phyloP scores from a whole-genome alignment of 192 early-diverging fungal species.

The Thoreauomyces humboldtii region DNA sequence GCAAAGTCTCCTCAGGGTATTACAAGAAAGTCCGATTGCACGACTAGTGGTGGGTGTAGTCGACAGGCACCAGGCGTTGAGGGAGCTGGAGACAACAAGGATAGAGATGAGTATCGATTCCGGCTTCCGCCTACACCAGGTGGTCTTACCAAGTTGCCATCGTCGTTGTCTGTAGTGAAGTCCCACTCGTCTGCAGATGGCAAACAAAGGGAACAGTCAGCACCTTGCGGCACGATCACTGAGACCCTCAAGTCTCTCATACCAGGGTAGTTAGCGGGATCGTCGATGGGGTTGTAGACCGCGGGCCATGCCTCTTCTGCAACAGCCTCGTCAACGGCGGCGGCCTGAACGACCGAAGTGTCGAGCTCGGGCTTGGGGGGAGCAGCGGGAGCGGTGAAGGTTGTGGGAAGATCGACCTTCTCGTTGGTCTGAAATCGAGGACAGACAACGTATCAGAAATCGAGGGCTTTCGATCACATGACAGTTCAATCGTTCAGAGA shows the following conservation, averaged over 20 bases:
- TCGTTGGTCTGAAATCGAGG: constrained; percentile 14
- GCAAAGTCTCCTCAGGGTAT: no score
- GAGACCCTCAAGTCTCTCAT: no score
- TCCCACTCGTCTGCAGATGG: constrained; percentile 39
- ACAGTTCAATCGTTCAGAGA: not conserved
- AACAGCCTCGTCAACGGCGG: constrained; percentile 30
- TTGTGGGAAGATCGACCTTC: constrained; percentile 36
- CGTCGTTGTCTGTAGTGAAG: constrained; percentile 39
- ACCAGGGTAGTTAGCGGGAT: constrained; percentile 50
- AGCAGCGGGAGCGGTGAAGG: constrained; percentile 41
- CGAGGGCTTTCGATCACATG: no score
- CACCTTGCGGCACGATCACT: no score
- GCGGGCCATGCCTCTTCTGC: constrained; percentile 51
- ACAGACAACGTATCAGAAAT: not conserved
- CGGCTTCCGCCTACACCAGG: constrained; percentile 3
- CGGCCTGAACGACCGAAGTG: constrained; percentile 2
- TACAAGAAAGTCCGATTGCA: no score
- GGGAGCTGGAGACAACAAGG: constrained; percentile 16
- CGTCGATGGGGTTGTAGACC: constrained; percentile 49
- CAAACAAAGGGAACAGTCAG: not conserved
- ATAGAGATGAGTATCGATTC: not conserved
- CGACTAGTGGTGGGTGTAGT: constrained; percentile 31
- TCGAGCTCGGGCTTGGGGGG: constrained; percentile 48
- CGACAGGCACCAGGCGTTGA: constrained; percentile 18
- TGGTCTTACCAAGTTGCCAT: constrained; percentile 30